Conservation (phyloP, 768 basidiomycete species). For the Suillus sp. region DNA sequence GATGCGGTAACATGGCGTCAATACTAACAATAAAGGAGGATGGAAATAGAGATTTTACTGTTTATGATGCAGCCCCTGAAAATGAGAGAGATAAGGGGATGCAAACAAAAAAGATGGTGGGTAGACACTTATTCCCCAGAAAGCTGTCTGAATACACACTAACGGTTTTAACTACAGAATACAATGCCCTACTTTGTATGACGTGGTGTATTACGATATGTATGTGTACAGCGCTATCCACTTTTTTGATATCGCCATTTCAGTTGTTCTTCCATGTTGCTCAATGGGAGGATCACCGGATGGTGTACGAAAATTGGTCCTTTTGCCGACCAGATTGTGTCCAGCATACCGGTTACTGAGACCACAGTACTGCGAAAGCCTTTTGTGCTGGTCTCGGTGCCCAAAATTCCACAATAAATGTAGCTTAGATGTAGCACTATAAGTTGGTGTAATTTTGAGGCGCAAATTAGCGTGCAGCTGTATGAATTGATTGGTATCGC, state of each 20-base stretch:
- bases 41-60: conserved; percentile 69
- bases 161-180: conserved; percentile 35
- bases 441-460: not conserved
- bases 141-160: not conserved
- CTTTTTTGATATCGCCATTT: not conserved
- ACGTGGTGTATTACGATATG: conserved; percentile 10
- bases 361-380: not conserved
- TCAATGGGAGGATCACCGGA: no score
- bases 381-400: not conserved
- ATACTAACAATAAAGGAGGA: conserved; percentile 83
- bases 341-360: not conserved
- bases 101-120: conserved; percentile 72
- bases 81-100: conserved; percentile 84
- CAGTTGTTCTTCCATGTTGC: not conserved
- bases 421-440: not conserved
- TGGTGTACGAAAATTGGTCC: not conserved
- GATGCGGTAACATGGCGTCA: conserved; percentile 89
- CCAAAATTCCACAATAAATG: not conserved
- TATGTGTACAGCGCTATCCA: conserved; percentile 6
- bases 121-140: conserved; percentile 24
- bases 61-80: conserved; percentile 86
- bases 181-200: conserved; percentile 60
- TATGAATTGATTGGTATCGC: not conserved
- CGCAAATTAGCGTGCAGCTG: not conserved
- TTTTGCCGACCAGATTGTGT: not conserved